Base-by-base conservation (phyloP, 2,329 filamentous ascomycete genomes). In the Alternaria ethzedia region DNA sequence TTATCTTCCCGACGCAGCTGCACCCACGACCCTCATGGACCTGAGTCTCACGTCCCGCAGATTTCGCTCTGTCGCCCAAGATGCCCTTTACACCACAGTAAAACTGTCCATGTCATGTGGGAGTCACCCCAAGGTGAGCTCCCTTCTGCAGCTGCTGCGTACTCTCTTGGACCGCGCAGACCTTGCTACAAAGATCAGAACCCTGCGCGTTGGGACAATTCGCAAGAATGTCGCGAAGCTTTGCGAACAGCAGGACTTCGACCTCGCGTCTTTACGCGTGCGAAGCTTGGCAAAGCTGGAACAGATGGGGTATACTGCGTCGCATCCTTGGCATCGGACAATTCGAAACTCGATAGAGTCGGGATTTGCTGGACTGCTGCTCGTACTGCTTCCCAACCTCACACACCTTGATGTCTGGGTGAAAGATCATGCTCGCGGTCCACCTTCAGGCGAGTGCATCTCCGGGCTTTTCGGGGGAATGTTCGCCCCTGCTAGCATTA, bases 341-440 rank as follows among this genome's bases (percentile, higher is more conserved):
- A 52, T 74, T 21, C 59, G 66, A 15, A 70, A 72, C 44, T 67
- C 65, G 12, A 59, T 75, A n/a, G 71, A 75, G 25, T 74, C 70
- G 6, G 69, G 69, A 2, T 74, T 70, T 26, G 69, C 61, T 11
- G 73, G 73, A 4, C 15, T 74, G 4, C 44, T 75, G 10, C 57
- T 75, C 4, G 44, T 59, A 3, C 46, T 73, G 2, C 56, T 74
- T 6, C 71, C 73, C 8, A 73, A 68, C n/a, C 57, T 74, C 7
- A 47, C 26, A 4, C 61, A 67, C 7, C 61, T 75, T 17, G 64
- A 70, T n/a, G 68, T 69, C 46, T 62, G 63, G 58, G 61, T 73
- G 9, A 66, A 66, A 26, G 72, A 75, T 23, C 65, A 70, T 54
- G 49, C 66, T 23, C 66, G 65, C 15, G 66, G 66, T 6, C 60